Evolutionary conservation across 805 yeast genomes (phyloP).

Genomic region (Saturnispora besseyi): DNA sequence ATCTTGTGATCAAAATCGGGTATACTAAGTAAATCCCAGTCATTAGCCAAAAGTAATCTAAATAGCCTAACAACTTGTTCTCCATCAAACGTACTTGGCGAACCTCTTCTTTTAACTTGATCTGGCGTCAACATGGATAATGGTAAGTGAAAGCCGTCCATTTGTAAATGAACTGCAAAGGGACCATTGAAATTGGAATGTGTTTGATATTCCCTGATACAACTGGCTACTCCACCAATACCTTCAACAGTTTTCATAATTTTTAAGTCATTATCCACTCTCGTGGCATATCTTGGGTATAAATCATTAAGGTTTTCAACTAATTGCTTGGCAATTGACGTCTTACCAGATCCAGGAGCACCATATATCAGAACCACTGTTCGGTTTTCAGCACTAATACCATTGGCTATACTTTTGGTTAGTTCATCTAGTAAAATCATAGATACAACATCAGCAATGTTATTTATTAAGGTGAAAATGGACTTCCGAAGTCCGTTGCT

Average conservation of each 20-base stretch:
- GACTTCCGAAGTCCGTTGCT: neutral
- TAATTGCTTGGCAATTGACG: constrained; percentile 50
- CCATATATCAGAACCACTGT: constrained; percentile 58
- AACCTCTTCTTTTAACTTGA: constrained; percentile 66
- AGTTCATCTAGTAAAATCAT: neutral
- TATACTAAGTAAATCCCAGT: constrained; percentile 25
- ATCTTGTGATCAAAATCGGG: constrained; percentile 73
- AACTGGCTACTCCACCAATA: neutral
- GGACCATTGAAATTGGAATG: constrained; percentile 1
- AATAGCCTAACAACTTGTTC: constrained; percentile 32
- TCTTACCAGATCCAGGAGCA: constrained; percentile 80
- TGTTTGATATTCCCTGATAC: constrained; percentile 4
- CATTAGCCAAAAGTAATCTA: constrained; percentile 19
- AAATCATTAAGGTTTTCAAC: constrained; percentile 31
- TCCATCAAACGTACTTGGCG: constrained; percentile 80
- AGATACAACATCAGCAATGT: neutral
- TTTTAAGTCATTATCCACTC: neutral
- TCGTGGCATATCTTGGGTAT: neutral
- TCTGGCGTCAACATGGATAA: constrained; percentile 35
- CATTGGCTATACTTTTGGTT: neutral
- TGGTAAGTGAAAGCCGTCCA: constrained; percentile 76
- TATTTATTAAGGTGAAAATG: neutral
- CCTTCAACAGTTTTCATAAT: neutral
- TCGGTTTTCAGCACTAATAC: constrained; percentile 21
- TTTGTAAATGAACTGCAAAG: constrained; percentile 45